phyloP scores from a whole-genome alignment of 176 grass and related monocot species.

The Coix lacrymajobi region DNA sequence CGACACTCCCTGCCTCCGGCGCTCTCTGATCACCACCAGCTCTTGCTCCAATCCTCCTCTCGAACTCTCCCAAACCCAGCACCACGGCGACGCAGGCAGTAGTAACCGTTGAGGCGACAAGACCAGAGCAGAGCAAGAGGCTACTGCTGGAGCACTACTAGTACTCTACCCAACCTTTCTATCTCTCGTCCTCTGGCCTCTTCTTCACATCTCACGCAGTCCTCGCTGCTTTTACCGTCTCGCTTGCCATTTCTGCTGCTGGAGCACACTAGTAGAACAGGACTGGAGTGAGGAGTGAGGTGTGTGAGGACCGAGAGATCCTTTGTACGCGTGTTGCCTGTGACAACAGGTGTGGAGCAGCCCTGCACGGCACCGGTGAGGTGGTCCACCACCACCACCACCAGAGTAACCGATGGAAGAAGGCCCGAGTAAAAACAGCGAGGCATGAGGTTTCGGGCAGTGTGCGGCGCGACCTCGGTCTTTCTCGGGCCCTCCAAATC shows the following conservation, averaged over 20 bases:
- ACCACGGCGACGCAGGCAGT: background rate
- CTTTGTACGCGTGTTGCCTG: constrained; percentile 23
- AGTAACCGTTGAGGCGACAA: background rate
- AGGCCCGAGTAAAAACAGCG: constrained; percentile 2
- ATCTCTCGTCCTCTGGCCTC: background rate
- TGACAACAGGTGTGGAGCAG: constrained; percentile 4
- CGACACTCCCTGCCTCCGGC: background rate
- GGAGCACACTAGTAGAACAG: background rate
- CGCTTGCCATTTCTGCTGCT: constrained; percentile 5
- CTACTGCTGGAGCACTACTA: background rate
- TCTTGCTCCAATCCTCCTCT: background rate
- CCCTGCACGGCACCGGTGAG: background rate
- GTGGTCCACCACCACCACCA: background rate
- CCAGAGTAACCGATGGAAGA: background rate
- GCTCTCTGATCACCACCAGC: background rate
- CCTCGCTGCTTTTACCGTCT: background rate
- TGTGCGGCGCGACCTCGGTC: constrained; percentile 5
- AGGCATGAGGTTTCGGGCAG: background rate
- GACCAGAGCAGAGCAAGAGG: background rate
- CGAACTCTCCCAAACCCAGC: background rate
- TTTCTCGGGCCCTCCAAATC: background rate
- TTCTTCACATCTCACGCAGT: background rate
- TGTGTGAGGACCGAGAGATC: background rate
- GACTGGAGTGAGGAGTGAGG: background rate
- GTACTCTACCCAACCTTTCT: background rate